Conservation (phyloP, 306 rosid species). For the Rosa multiflora region DNA sequence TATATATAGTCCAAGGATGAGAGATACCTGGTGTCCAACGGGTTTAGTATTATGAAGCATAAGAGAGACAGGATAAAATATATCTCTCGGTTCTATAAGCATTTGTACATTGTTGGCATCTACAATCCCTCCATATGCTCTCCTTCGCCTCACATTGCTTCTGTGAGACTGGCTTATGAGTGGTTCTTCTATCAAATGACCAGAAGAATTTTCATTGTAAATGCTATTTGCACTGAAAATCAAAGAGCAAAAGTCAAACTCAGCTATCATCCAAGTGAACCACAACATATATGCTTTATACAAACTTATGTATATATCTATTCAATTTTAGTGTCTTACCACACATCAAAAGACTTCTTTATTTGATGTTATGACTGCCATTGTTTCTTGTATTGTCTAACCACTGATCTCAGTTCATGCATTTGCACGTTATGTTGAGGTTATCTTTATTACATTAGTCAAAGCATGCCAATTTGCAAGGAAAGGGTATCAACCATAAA, state of each 20-base stretch:
- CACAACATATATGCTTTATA: background rate
- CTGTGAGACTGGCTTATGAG: slow-evolving; percentile 40
- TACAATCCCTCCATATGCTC: slow-evolving; percentile 56
- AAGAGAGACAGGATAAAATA: slow-evolving; percentile 86
- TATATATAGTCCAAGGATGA: background rate
- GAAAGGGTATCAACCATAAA: background rate
- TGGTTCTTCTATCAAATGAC: slow-evolving; percentile 43
- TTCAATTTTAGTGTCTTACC: background rate
- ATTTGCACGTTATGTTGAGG: background rate
- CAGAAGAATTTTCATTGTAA: slow-evolving; percentile 43
- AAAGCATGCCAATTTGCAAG: slow-evolving; percentile 8
- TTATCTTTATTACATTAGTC: background rate
- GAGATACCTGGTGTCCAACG: slow-evolving; percentile 96
- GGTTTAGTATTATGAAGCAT: slow-evolving; percentile 90
- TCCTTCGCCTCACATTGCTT: slow-evolving; percentile 50
- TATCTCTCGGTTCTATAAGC: slow-evolving; percentile 81
- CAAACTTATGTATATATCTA: background rate
- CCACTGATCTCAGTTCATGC: background rate
- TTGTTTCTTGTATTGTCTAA: background rate
- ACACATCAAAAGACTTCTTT: background rate
- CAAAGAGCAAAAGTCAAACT: slow-evolving; percentile 17
- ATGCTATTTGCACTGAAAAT: slow-evolving; percentile 40
- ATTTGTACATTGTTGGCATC: slow-evolving; percentile 64
- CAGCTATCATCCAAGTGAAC: background rate
- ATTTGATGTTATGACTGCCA: background rate